Evolutionary conservation across 2,329 filamentous ascomycete species (phyloP).

Genomic region (Elsinoe fawcettii): DNA sequence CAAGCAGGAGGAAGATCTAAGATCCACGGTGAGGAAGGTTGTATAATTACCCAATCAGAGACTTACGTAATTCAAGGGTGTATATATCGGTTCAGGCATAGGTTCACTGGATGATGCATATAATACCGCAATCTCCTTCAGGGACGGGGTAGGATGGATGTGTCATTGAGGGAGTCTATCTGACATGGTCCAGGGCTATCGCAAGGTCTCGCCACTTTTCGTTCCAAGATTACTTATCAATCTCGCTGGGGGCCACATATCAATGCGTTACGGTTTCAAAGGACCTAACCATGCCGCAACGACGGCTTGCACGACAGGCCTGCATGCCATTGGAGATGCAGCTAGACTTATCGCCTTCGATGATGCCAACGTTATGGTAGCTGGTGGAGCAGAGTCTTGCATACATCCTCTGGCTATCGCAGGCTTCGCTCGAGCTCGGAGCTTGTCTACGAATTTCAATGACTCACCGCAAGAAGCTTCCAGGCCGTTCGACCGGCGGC

Average conservation of each 20-base stretch:
- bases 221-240: slow-evolving; percentile 92
- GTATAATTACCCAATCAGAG: background rate
- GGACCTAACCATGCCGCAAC: slow-evolving; percentile 90
- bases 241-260: slow-evolving; percentile 86
- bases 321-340: slow-evolving; percentile 90
- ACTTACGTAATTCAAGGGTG: slow-evolving; percentile 48
- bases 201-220: slow-evolving; percentile 86
- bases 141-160: slow-evolving; percentile 54
- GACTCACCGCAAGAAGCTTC: slow-evolving; percentile 62
- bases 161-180: background rate
- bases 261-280: slow-evolving; percentile 81
- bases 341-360: slow-evolving; percentile 85
- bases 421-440: slow-evolving; percentile 82
- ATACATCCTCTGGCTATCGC: slow-evolving; percentile 90
- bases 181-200: slow-evolving; percentile 61
- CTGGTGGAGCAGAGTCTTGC: slow-evolving; percentile 91
- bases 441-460: slow-evolving; percentile 76
- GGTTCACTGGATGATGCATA: slow-evolving; percentile 90
- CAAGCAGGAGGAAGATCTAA: slow-evolving; percentile 51
- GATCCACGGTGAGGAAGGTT: slow-evolving; percentile 57
- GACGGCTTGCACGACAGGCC: slow-evolving; percentile 92
- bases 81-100: slow-evolving; percentile 91
- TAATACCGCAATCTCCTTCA: slow-evolving; percentile 68
- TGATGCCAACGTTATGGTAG: slow-evolving; percentile 90
- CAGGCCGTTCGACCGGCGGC: slow-evolving; percentile 73